phyloP scores from a whole-genome alignment of 768 basidiomycete species.

The Chalciporus sphaerocephalus region DNA sequence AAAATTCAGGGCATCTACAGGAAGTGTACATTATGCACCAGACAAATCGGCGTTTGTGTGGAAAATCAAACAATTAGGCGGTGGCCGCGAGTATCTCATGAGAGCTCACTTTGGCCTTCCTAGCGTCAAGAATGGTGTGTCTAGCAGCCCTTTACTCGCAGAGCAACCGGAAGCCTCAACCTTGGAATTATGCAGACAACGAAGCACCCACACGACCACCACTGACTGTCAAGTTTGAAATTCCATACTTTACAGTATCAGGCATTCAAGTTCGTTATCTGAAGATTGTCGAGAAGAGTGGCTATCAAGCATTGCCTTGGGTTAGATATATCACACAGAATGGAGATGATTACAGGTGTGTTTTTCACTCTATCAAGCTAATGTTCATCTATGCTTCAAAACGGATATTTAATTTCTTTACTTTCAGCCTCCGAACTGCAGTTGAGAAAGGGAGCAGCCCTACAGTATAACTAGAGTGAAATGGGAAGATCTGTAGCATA shows the following conservation, averaged over 20 bases:
- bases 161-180: slow-evolving; percentile 32
- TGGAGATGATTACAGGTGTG: slow-evolving; percentile 85
- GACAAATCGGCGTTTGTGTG: slow-evolving; percentile 98
- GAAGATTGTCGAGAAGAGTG: slow-evolving; percentile 98
- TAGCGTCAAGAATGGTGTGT: slow-evolving; percentile 83
- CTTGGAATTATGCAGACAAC: slow-evolving; percentile 48
- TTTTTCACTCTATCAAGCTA: slow-evolving; percentile 3
- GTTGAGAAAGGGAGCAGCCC: slow-evolving; percentile 70
- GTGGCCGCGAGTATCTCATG: slow-evolving; percentile 96
- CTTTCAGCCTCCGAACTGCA: slow-evolving; percentile 61
- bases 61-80: slow-evolving; percentile 98
- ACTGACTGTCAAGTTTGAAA: slow-evolving; percentile 96
- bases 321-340: slow-evolving; percentile 92
- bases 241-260: slow-evolving; percentile 97
- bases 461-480: slow-evolving; percentile 36
- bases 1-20: slow-evolving; percentile 92
- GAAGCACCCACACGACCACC: slow-evolving; percentile 78
- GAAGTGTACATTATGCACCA: slow-evolving; percentile 93
- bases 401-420: background rate
- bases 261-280: slow-evolving; percentile 97
- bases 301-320: slow-evolving; percentile 95
- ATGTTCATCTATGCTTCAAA: background rate
- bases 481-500: background rate
- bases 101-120: slow-evolving; percentile 96
- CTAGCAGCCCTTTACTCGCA: background rate